phyloP scores from a whole-genome alignment of 305 asterid species.

The Striga hermonthica region DNA sequence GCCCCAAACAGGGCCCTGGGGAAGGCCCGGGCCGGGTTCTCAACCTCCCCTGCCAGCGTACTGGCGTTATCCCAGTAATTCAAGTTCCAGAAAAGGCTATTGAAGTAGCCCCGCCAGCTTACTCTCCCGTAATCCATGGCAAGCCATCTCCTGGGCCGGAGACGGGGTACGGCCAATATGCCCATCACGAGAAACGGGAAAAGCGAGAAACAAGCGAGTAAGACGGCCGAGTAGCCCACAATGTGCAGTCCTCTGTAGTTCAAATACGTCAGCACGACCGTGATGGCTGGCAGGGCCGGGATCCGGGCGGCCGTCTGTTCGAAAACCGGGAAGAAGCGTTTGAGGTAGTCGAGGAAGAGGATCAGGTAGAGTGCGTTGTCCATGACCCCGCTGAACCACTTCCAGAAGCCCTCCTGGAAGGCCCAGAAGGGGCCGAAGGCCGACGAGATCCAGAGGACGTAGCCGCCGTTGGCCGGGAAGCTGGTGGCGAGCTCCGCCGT shows the following conservation, averaged over 20 bases:
- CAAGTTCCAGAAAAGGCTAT: constrained; percentile 70
- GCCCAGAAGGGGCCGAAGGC: constrained; percentile 88
- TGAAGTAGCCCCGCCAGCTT: constrained; percentile 66
- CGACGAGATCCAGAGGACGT: constrained; percentile 77
- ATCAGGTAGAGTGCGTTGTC: constrained; percentile 83
- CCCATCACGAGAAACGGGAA: constrained; percentile 58
- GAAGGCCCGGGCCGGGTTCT: constrained; percentile 63
- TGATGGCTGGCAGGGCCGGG: constrained; percentile 59
- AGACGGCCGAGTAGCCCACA: constrained; percentile 63
- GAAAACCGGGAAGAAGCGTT: constrained; percentile 60
- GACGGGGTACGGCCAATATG: constrained; percentile 50
- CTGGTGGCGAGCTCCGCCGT: constrained; percentile 78
- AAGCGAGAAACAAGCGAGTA: constrained; percentile 68
- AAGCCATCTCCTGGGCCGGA: constrained; percentile 55
- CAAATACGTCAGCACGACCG: constrained; percentile 53
- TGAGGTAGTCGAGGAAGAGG: constrained; percentile 68
- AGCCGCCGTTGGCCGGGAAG: constrained; percentile 84
- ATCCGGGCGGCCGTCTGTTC: constrained; percentile 43
- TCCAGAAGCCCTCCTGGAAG: constrained; percentile 79
- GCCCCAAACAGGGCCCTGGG: constrained; percentile 69
- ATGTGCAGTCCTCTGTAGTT: constrained; percentile 72
- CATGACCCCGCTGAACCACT: constrained; percentile 87
- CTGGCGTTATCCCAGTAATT: constrained; percentile 89
- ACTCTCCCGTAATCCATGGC: constrained; percentile 52
- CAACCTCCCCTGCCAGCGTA: constrained; percentile 75